These are phyloP conservation scores for Lipomyces chichibuensis DNA, from an alignment of 805 yeast species.

Conservation along the genomic window DNA sequence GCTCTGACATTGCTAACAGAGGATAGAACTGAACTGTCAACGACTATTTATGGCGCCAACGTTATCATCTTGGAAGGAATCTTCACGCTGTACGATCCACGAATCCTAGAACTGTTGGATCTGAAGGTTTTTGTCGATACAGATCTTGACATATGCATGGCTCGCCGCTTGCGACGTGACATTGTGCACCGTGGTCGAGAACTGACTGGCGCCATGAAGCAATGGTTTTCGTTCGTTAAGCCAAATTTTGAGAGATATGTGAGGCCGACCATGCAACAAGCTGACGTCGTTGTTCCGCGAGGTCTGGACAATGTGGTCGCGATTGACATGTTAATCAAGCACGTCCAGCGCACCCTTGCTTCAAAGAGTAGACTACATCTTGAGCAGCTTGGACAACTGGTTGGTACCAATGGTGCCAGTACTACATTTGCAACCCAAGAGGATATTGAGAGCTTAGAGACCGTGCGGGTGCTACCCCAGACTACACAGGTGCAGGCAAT, in stretches of 20 bases:
- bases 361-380: conserved; percentile 71
- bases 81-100: conserved; percentile 72
- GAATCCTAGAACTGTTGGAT: conserved; percentile 76
- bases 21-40: conserved; percentile 59
- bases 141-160: conserved; percentile 88
- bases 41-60: conserved; percentile 88
- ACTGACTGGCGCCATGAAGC: conserved; percentile 75
- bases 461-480: conserved; percentile 43
- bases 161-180: conserved; percentile 85
- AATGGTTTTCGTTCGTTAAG: conserved; percentile 89
- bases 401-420: conserved; percentile 39
- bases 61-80: conserved; percentile 92
- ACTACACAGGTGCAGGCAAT: conserved; percentile 74
- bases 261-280: conserved; percentile 72
- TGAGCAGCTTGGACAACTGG: conserved; percentile 61
- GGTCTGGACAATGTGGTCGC: conserved; percentile 84
- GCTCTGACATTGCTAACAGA: background rate
- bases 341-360: conserved; percentile 70
- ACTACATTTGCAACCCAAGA: conserved; percentile 11
- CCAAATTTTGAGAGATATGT: conserved; percentile 83
- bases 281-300: conserved; percentile 89
- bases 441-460: conserved; percentile 21
- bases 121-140: conserved; percentile 85
- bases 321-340: conserved; percentile 73
- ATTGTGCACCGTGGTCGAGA: conserved; percentile 86